Base-by-base conservation (phyloP, 352 stramenopile species). In the Lagenidium sp. region DNA sequence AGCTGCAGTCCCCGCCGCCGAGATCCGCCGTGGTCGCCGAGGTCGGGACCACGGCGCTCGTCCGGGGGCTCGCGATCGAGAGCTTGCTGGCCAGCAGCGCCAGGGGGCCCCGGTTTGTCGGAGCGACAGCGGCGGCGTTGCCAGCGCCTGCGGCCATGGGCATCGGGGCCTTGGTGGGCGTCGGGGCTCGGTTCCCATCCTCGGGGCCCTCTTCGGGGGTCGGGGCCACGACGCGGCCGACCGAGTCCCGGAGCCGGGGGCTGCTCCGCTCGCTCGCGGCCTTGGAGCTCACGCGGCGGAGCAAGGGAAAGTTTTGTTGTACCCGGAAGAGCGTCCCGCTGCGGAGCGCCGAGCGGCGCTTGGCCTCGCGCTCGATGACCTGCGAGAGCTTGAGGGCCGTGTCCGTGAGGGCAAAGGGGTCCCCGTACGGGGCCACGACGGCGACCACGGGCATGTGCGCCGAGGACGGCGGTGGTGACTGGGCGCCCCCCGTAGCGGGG, bases 351-450 rank as follows among this genome's bases (percentile, higher is more conserved):
- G 69, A 79, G 1, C 55, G 51, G 1, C 71, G 68, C 44, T 76
- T 65, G 11, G 64, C 57, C 36, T 85, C 71, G 4, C 64, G 64
- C 37, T 87, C 67, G 34, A 85, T 87, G 21, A 87, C 71, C 29
- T 66, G 55, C 1, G 75, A 85, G 7, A 87, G 65, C 41, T 66
- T 73, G 8, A 85, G 53, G 31, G 71, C 75, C 18, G 69, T 87
- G 11, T 77, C 64, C 7, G 71, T 61, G 13, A 87, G 60, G 44
- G 70, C 63, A 21, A 44, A 52, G 4, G 50, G 34, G 15, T 32
- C 28, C 15, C 8, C 8, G 8, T 8, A 8, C 28, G 8, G 8
- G 15, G 28, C 28, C 8, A 32, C 28, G 28, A 32, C 28, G 8
- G 28, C 8, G 15, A 37, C 26, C 36, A 23, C 34, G 47, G 1